Percentiles rank a stretch among this genome's conserved stretches.
These are phyloP conservation scores for Sistotremastrum niveocremeum DNA, from an alignment of 768 basidiomycete genomes.

Conservation along the genomic window DNA sequence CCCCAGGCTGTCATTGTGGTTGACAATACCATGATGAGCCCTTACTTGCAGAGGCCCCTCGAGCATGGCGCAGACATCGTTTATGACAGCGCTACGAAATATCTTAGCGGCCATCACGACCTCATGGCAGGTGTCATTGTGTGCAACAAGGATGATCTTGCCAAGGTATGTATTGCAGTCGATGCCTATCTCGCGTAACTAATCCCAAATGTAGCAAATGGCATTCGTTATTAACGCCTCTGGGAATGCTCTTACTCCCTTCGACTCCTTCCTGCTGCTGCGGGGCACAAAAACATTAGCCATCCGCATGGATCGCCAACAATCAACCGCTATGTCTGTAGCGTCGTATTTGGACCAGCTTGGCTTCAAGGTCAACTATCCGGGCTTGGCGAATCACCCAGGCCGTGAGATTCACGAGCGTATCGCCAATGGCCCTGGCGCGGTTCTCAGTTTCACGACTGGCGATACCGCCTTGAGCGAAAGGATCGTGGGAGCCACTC, in stretches of 20 bases:
- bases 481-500: conserved; percentile 80
- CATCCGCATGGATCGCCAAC: conserved; percentile 91
- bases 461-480: conserved; percentile 85
- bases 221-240: conserved; percentile 87
- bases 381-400: conserved; percentile 73
- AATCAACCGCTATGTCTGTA: conserved; percentile 66
- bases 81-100: conserved; percentile 97
- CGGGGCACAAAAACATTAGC: conserved; percentile 95
- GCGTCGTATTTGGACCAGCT: conserved; percentile 74
- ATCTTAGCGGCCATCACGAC: conserved; percentile 95
- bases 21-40: conserved; percentile 99
- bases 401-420: conserved; percentile 80
- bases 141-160: conserved; percentile 83
- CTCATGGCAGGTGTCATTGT: conserved; percentile 96
- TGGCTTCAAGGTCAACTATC: conserved; percentile 88
- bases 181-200: not conserved
- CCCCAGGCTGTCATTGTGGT: conserved; percentile 77
- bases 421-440: conserved; percentile 84
- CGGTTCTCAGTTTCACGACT: conserved; percentile 90
- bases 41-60: conserved; percentile 88
- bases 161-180: conserved; percentile 39
- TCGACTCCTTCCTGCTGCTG: conserved; percentile 92
- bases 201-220: conserved; percentile 41
- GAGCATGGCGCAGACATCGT: conserved; percentile 96
- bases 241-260: conserved; percentile 88